Conservation (phyloP, 202 grass and related monocot genomes). For the Hordeum pubiflorum region DNA sequence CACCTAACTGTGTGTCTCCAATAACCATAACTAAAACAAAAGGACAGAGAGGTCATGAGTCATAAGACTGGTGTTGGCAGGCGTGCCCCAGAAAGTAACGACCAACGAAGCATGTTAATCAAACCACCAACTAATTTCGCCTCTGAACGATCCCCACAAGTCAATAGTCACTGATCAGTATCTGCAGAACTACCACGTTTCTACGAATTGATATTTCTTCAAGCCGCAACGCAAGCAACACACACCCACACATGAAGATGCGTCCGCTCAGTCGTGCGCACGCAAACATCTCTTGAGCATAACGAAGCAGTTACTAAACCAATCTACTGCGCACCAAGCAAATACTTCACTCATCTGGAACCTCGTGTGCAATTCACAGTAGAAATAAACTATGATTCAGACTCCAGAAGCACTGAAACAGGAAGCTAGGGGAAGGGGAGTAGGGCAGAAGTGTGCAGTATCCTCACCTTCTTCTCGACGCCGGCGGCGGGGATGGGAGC, state of each 20-base stretch:
- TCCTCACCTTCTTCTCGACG: conserved; percentile 73
- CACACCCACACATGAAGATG: not conserved
- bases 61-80: not conserved
- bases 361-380: not conserved
- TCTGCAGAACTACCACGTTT: not conserved
- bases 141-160: not conserved
- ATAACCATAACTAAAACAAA: not conserved
- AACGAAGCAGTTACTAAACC: not conserved
- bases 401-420: not conserved
- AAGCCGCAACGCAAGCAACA: not conserved
- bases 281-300: not conserved
- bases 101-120: not conserved
- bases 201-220: not conserved
- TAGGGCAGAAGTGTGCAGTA: not conserved
- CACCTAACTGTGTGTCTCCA: not conserved
- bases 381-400: not conserved
- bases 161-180: not conserved
- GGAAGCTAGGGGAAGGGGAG: not conserved
- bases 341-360: not conserved
- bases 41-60: not conserved
- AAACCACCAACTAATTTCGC: not conserved
- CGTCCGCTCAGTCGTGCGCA: not conserved
- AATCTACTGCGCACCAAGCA: not conserved
- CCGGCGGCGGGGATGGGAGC: conserved; percentile 30
- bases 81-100: not conserved